A percentile compares a stretch with the other conserved stretches of the same genome.
phyloP scores from a whole-genome alignment of 169 alveolate genomes.

The Plasmodium sp. region DNA sequence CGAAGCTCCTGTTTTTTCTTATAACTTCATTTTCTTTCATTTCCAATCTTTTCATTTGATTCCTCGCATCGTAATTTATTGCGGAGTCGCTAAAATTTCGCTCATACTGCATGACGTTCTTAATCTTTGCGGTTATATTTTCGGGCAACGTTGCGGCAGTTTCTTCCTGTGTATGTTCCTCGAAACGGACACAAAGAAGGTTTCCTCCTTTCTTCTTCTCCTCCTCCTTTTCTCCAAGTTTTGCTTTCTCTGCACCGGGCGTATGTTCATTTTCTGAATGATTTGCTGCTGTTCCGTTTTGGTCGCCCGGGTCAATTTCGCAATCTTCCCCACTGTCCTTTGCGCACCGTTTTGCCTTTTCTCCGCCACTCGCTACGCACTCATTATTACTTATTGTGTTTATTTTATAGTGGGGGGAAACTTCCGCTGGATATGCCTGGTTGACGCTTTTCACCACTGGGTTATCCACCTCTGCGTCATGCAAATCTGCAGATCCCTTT shows the following conservation, averaged over 20 bases:
- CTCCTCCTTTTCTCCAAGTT: background rate
- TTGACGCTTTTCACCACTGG: background rate
- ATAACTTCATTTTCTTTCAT: background rate
- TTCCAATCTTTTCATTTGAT: background rate
- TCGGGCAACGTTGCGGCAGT: background rate
- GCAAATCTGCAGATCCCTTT: background rate
- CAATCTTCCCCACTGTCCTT: background rate
- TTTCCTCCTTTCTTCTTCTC: background rate
- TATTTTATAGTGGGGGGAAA: slow-evolving; percentile 1
- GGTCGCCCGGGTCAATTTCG: background rate
- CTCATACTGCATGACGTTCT: slow-evolving; percentile 1
- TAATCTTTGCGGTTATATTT: background rate
- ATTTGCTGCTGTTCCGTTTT: background rate
- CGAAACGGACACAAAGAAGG: background rate
- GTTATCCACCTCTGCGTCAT: background rate
- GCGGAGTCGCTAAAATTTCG: slow-evolving; percentile 44
- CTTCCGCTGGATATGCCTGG: background rate
- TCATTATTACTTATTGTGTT: background rate
- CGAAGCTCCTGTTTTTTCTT: slow-evolving; percentile 40
- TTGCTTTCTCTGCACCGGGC: background rate
- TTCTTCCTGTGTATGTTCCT: background rate
- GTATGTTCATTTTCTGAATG: background rate
- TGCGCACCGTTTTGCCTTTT: background rate
- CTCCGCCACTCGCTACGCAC: background rate
- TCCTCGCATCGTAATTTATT: slow-evolving; percentile 11